phyloP scores from a whole-genome alignment of 495 filamentous ascomycete species.

The Trichodelitschia bisporula region DNA sequence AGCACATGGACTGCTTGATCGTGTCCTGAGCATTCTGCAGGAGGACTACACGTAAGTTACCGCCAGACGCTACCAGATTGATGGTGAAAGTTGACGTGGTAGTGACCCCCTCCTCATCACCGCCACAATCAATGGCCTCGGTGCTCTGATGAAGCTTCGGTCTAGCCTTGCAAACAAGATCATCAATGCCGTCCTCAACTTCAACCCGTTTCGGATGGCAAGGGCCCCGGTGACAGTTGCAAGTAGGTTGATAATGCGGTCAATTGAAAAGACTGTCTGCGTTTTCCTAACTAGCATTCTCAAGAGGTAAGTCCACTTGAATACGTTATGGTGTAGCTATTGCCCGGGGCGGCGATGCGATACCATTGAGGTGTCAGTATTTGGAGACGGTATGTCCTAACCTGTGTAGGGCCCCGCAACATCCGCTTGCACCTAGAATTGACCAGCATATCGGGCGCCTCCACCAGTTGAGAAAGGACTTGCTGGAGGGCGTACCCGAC shows the following conservation, averaged over 20 bases:
- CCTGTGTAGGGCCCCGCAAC: no score
- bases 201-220: conserved; percentile 65
- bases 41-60: conserved; percentile 49
- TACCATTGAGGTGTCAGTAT: no score
- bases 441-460: conserved; percentile 62
- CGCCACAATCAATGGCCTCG: conserved; percentile 72
- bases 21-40: conserved; percentile 67
- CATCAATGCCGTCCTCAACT: conserved; percentile 59
- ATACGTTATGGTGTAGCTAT: no score
- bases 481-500: conserved; percentile 33
- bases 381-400: no score
- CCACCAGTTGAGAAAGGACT: conserved; percentile 43
- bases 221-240: conserved; percentile 53
- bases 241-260: conserved; percentile 58
- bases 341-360: no score
- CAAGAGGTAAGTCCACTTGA: conserved; percentile 35
- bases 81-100: conserved; percentile 2
- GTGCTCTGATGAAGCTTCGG: conserved; percentile 53
- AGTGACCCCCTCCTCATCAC: conserved; percentile 82
- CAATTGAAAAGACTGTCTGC: conserved; percentile 80
- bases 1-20: conserved; percentile 66
- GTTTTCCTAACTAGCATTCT: conserved; percentile 56
- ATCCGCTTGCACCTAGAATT: conserved; percentile 43
- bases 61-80: conserved; percentile 1
- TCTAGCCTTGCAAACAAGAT: conserved; percentile 66